Evolutionary conservation across 1,284 basidiomycete species (phyloP), one percentile per base, ranked within the genome.

Genomic region (Dichomitus squalens): DNA sequence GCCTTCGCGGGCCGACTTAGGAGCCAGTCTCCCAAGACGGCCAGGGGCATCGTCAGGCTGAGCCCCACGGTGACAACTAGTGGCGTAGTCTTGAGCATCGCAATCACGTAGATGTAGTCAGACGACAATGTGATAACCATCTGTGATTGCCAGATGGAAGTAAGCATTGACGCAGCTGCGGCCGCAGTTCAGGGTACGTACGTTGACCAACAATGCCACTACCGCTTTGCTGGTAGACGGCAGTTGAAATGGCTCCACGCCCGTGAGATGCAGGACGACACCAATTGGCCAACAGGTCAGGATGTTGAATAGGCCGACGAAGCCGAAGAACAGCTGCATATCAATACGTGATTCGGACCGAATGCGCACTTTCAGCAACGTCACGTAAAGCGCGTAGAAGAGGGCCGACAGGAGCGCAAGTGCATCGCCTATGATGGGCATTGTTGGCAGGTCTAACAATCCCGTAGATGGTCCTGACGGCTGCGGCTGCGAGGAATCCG

Each of bases 11-110:
- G 77, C 56, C 80, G 82, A 23, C 84, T 80, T 11, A 92, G 77
- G 47, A 90, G 67, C 59, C 87, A 81, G 72, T 96, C 95, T 9
- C 93, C 93, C 18, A 90, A 54, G 38, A 96, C 87, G 1, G 94
- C 93, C 52, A 95, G 77, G 8, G 95, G 95, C 69, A 98, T 97
- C 0, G 97, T 98, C n/a, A 99, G 81, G 55, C 91, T 94, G 18
- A 99, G 81, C 16, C 97, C 96, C 57, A 99, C 81, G 0, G 96
- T 99, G 12, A 94, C 95, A 21, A 96, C 91, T 39, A 95, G 77
- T 1, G 93, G 96, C 3, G 95, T 96, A 2, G 96, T 98, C 79
- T 97, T 98, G 61, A 99, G 84, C 95, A 98, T 98, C 5, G 96
- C 93, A 7, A 91, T 70, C 31, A 95, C 88, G 72, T 95, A 96